Percentiles rank a stretch among this genome's conserved stretches.
Conservation (phyloP, 2,329 filamentous ascomycete genomes). For the Fusarium dimerum region DNA sequence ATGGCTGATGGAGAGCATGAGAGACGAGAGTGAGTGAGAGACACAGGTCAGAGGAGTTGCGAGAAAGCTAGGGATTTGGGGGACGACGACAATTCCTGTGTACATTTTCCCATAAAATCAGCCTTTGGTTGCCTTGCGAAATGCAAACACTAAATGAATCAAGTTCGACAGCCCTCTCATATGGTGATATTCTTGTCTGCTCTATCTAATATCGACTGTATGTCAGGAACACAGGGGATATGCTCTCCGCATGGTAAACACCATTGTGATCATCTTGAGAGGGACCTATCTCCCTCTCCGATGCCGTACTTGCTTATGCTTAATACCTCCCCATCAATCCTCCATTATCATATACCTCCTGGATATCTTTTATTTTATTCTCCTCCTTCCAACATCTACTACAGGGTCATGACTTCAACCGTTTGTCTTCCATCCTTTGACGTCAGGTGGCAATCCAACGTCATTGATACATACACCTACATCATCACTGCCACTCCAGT, state of each 20-base stretch:
- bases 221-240: background rate
- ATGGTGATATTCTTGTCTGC: background rate
- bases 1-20: slow-evolving; percentile 9
- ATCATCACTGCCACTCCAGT: background rate
- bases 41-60: slow-evolving; percentile 1
- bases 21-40: slow-evolving; percentile 17
- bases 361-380: too few species aligned
- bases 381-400: too few species aligned
- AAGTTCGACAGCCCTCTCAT: slow-evolving; percentile 11
- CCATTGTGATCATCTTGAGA: too few species aligned
- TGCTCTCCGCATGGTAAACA: too few species aligned
- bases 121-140: slow-evolving; percentile 33
- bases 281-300: too few species aligned
- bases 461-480: slow-evolving; percentile 1
- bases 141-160: slow-evolving; percentile 32
- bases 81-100: slow-evolving; percentile 33
- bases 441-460: background rate
- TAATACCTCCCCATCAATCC: too few species aligned
- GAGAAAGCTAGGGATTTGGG: slow-evolving; percentile 23
- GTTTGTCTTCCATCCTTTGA: background rate
- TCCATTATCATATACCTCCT: too few species aligned
- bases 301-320: too few species aligned
- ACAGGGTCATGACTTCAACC: background rate
- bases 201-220: background rate
- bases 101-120: slow-evolving; percentile 39